A percentile compares a stretch with the other conserved stretches of the same genome.
Evolutionary conservation across 306 rosid species (phyloP).

Genomic region (Prunus campanulata): DNA sequence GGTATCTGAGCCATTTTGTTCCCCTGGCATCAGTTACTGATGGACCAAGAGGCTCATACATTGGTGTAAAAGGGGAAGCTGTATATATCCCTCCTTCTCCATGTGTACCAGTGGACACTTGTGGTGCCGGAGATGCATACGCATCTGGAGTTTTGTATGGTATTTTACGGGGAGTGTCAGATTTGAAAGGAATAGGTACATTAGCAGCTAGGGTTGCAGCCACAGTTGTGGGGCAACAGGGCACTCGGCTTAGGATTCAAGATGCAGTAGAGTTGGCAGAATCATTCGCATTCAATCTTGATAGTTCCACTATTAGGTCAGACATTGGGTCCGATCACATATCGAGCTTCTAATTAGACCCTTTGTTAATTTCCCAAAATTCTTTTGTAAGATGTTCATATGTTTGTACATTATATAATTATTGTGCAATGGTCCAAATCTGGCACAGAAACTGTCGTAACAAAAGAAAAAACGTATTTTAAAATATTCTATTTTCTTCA

Average conservation of each 20-base stretch:
- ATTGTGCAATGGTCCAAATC: not conserved
- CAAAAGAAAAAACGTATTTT: too few relatives aligned
- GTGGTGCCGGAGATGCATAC: conserved; percentile 98
- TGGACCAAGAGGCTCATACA: conserved; percentile 76
- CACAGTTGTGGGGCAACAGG: conserved; percentile 91
- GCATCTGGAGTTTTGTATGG: conserved; percentile 84
- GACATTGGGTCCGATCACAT: conserved; percentile 75
- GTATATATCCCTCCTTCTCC: conserved; percentile 84
- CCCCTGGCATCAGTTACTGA: conserved; percentile 85
- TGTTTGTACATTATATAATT: conserved; percentile 9
- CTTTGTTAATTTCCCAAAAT: conserved; percentile 18
- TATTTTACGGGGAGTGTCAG: conserved; percentile 61
- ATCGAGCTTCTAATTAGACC: conserved; percentile 50
- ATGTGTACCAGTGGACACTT: conserved; percentile 83
- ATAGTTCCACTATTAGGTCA: conserved; percentile 38
- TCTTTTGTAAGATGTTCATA: conserved; percentile 27
- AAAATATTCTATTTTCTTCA: too few relatives aligned
- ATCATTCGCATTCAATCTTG: conserved; percentile 42
- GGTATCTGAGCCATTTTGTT: conserved; percentile 87
- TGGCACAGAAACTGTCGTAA: not conserved
- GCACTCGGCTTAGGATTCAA: conserved; percentile 76
- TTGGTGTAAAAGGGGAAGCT: conserved; percentile 87
- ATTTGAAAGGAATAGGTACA: conserved; percentile 72
- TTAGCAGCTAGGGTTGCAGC: conserved; percentile 83
- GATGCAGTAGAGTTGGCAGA: conserved; percentile 78